Conservation (phyloP, 2,329 filamentous ascomycete genomes). For the Arthrocladium fulminans region DNA sequence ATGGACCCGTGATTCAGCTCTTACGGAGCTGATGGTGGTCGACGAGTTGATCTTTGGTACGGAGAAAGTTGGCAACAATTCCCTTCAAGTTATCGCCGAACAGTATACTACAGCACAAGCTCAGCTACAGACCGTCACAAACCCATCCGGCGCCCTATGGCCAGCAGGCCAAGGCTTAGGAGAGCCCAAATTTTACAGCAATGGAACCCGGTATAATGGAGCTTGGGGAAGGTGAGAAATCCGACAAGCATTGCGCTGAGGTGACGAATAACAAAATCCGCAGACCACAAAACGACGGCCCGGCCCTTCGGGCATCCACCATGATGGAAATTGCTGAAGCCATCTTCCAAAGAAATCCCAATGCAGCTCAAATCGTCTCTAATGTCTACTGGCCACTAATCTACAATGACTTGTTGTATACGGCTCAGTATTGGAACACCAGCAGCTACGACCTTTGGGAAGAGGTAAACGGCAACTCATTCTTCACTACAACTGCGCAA, state of each 20-base stretch:
- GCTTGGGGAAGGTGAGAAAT: constrained; percentile 41
- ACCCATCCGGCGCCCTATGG: constrained; percentile 53
- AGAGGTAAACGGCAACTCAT: constrained; percentile 51
- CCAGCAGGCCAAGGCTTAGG: constrained; percentile 52
- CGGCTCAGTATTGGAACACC: constrained; percentile 59
- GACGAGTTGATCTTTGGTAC: constrained; percentile 60
- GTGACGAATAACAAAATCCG: constrained; percentile 53
- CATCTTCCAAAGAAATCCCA: constrained; percentile 13
- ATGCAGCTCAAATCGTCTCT: constrained; percentile 38
- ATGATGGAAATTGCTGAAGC: constrained; percentile 24
- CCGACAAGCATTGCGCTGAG: too few species aligned
- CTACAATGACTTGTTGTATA: constrained; percentile 64
- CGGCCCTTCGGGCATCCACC: constrained; percentile 27
- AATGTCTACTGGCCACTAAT: constrained; percentile 62
- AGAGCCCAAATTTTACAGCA: constrained; percentile 63
- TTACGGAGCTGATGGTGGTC: constrained; percentile 60
- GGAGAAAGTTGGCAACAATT: constrained; percentile 45
- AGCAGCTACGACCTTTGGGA: constrained; percentile 58
- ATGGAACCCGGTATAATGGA: constrained; percentile 54
- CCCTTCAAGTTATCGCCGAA: constrained; percentile 54
- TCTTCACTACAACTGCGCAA: constrained; percentile 64
- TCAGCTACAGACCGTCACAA: constrained; percentile 53
- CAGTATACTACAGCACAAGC: constrained; percentile 61
- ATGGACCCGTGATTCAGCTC: constrained; percentile 68
- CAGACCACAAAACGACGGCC: constrained; percentile 55